Percentiles rank a stretch among this genome's conserved stretches.
Evolutionary conservation across 2,329 filamentous ascomycete genomes (phyloP).

Genomic region (Penicillium sp.): DNA sequence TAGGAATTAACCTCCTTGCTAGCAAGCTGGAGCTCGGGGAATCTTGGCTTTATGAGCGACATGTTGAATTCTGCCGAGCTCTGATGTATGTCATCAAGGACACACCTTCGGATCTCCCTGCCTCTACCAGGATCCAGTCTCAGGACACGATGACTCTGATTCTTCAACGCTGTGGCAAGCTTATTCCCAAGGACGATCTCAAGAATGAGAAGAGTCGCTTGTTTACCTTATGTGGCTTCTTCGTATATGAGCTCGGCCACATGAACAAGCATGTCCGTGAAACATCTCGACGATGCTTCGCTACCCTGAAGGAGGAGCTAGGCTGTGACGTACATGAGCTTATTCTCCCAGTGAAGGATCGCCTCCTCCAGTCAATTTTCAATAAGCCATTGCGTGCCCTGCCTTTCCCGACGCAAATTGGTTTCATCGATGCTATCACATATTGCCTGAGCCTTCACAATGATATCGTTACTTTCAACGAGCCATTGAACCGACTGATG

Average conservation of each 20-base stretch:
- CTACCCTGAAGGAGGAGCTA: constrained; percentile 74
- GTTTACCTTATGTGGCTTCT: constrained; percentile 73
- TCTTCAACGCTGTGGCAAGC: constrained; percentile 73
- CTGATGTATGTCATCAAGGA: constrained; percentile 98
- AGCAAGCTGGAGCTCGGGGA: constrained; percentile 83
- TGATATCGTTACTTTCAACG: constrained; percentile 87
- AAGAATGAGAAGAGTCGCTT: constrained; percentile 65
- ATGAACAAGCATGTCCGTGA: constrained; percentile 94
- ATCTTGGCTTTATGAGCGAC: constrained; percentile 74
- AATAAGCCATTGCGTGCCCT: constrained; percentile 89
- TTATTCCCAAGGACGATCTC: constrained; percentile 74
- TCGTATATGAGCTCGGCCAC: constrained; percentile 86
- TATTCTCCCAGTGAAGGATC: constrained; percentile 83
- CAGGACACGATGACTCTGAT: constrained; percentile 80
- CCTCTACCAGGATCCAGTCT: constrained; percentile 78
- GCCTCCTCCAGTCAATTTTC: constrained; percentile 86
- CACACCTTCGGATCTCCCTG: constrained; percentile 89
- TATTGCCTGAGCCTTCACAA: constrained; percentile 88
- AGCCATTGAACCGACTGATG: constrained; percentile 81
- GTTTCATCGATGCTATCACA: constrained; percentile 95
- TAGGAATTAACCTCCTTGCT: constrained; percentile 84
- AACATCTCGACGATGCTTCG: constrained; percentile 76
- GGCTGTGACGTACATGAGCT: constrained; percentile 81
- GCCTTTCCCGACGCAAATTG: constrained; percentile 93
- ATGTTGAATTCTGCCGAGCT: constrained; percentile 85